phyloP scores from a whole-genome alignment of 2,329 filamentous ascomycete species.

The Colletotrichum eremochloae region DNA sequence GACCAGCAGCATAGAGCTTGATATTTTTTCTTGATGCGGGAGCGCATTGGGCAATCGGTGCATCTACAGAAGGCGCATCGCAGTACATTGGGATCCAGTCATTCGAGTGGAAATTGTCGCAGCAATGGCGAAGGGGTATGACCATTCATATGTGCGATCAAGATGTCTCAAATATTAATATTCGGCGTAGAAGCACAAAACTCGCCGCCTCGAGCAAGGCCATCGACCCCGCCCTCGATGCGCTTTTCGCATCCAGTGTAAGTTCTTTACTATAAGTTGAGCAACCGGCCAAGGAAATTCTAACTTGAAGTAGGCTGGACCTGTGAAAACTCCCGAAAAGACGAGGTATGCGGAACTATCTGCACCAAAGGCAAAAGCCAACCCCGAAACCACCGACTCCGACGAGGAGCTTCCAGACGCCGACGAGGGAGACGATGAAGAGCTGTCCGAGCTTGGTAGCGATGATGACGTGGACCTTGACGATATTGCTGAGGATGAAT shows the following conservation, averaged over 20 bases:
- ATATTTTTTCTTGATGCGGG: slow-evolving; percentile 28
- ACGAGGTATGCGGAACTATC: slow-evolving; percentile 59
- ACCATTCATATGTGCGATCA: no score
- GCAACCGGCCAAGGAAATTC: slow-evolving; percentile 18
- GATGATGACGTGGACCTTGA: slow-evolving; percentile 48
- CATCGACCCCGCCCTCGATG: slow-evolving; percentile 77
- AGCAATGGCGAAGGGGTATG: slow-evolving; percentile 44
- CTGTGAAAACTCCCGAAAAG: slow-evolving; percentile 61
- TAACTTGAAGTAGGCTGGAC: slow-evolving; percentile 60
- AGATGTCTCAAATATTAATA: slow-evolving; percentile 1
- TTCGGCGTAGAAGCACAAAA: slow-evolving; percentile 20
- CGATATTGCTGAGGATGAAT: slow-evolving; percentile 2
- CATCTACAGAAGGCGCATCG: slow-evolving; percentile 33
- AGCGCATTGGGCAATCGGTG: slow-evolving; percentile 23
- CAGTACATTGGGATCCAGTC: slow-evolving; percentile 17
- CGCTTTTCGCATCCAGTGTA: slow-evolving; percentile 81
- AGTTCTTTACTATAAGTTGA: slow-evolving; percentile 51
- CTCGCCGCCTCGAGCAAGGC: slow-evolving; percentile 64
- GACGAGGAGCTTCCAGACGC: slow-evolving; percentile 50
- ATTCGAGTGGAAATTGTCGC: slow-evolving; percentile 7
- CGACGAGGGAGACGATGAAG: slow-evolving; percentile 49
- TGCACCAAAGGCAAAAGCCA: slow-evolving; percentile 51
- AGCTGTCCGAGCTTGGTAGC: slow-evolving; percentile 27
- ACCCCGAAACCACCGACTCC: slow-evolving; percentile 45
- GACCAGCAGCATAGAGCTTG: slow-evolving; percentile 30